These are phyloP conservation scores for Athelia sp. DNA, from an alignment of 1,284 basidiomycete genomes.

Conservation along the genomic window DNA sequence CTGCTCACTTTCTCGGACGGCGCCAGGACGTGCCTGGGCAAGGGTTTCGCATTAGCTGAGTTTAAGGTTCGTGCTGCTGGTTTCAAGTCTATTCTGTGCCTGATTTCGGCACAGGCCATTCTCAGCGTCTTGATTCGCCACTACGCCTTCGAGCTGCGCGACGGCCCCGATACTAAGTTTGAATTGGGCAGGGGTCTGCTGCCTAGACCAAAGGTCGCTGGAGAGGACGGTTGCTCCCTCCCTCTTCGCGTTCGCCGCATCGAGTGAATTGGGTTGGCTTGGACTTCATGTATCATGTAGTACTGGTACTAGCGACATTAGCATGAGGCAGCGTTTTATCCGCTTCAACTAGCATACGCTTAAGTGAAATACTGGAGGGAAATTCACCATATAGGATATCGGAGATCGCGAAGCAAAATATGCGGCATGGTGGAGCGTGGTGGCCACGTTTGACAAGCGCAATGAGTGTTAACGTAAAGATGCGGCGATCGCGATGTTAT, in stretches of 20 bases:
- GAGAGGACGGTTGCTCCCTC: conserved; percentile 8
- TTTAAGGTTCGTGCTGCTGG: conserved; percentile 1
- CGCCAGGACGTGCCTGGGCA: conserved; percentile 34
- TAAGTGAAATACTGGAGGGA: too few species aligned
- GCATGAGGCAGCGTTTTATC: too few species aligned
- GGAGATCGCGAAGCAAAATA: too few species aligned
- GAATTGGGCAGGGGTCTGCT: conserved; percentile 6
- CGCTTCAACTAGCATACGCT: too few species aligned
- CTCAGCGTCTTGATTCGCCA: conserved; percentile 15
- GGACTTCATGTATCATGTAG: too few species aligned
- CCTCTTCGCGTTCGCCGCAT: conserved; percentile 10
- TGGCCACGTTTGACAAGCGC: too few species aligned
- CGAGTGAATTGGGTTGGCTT: too few species aligned
- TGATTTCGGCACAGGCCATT: conserved; percentile 6
- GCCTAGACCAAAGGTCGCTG: conserved; percentile 9
- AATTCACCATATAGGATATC: too few species aligned
- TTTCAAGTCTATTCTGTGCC: not conserved
- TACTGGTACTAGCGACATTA: too few species aligned
- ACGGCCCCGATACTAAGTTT: conserved; percentile 16
- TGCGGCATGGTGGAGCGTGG: too few species aligned
- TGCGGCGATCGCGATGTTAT: too few species aligned
- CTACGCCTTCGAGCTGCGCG: conserved; percentile 13
- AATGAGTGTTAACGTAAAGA: too few species aligned
- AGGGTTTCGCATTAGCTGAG: conserved; percentile 24
- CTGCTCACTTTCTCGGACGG: conserved; percentile 36